Evolutionary conservation across 2,329 filamentous ascomycete species (phyloP), one percentile per base, ranked within the genome.

Genomic region (Nothomitra cinnamomea): DNA sequence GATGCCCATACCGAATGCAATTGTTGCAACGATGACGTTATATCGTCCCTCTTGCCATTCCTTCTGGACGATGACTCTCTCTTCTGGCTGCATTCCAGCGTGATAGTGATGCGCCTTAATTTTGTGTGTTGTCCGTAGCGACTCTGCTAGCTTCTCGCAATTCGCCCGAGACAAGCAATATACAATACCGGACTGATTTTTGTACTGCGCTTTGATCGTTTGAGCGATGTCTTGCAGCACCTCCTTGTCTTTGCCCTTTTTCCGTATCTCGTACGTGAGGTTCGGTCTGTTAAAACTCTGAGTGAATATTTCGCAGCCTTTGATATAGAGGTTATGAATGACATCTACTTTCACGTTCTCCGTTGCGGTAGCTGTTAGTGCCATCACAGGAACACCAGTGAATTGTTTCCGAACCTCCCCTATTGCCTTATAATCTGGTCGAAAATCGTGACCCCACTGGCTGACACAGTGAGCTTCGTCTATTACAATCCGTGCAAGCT

Each of bases 1-100:
- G 59, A 98, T 98, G n/a, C 92, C 92, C 92, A 98, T 98, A 5
- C 92, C 92, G 64, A 98, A 98, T 22, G 92, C 92, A 65, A 98
- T 96, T 0, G 92, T 98, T 19, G 92, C 94, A 51, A 98, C 92
- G 43, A 98, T 94, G 35, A 98, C 85, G 60, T 95, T 85, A 61
- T 83, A 78, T 52, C 73, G 70, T 4, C 88, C 87, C 43, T 69
- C 71, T 65, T 98, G 92, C 92, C 92, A 98, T 28, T 80, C 67
- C 56, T 77, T 77, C 65, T 96, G 90, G 3, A 92, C 77, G 5
- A 74, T 65, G 1, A 75, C 73, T 64, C 90, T 90, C 52, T 85
- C 78, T 3, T 76, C 69, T 0, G 83, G 65, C 1, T 79, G 70
- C 68, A 98, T 80, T 3, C 75, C 79, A 12, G 90, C 92, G 65